These are phyloP conservation scores for Phlegmacium glaucopus DNA, from an alignment of 768 basidiomycete genomes.

Conservation along the genomic window DNA sequence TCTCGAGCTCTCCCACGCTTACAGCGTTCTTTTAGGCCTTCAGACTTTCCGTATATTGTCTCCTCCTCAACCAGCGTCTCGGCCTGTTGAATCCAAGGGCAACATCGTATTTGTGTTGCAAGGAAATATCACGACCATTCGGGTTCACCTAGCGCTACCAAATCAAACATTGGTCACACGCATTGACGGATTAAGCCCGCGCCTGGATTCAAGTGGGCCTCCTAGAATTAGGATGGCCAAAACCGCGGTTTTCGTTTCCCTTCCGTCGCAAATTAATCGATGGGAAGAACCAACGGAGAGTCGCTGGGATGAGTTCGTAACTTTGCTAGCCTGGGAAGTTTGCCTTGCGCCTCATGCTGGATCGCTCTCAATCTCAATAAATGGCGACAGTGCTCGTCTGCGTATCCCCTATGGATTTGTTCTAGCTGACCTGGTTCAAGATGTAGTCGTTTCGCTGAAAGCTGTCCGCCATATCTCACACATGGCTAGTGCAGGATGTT, in stretches of 20 bases:
- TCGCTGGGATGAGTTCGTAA: constrained; percentile 74
- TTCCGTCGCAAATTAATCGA: constrained; percentile 32
- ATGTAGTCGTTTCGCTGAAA: constrained; percentile 67
- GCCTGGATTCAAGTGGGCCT: constrained; percentile 20
- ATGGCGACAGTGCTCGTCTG: constrained; percentile 65
- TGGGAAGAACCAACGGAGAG: constrained; percentile 32
- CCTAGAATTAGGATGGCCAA: constrained; percentile 37
- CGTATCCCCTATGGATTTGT: constrained; percentile 79
- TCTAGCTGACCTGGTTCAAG: constrained; percentile 72
- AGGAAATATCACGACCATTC: constrained; percentile 32
- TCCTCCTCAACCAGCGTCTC: constrained; percentile 6
- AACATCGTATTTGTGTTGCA: constrained; percentile 12
- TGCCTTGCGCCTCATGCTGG: constrained; percentile 29
- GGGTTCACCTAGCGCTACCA: constrained; percentile 46
- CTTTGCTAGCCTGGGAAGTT: constrained; percentile 50
- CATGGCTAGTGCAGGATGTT: constrained; percentile 51
- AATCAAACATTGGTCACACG: constrained; percentile 45
- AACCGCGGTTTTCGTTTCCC: constrained; percentile 55
- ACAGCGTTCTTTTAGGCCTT: constrained; percentile 62
- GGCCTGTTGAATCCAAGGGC: background rate
- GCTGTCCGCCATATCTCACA: constrained; percentile 63
- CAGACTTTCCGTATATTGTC: constrained; percentile 46
- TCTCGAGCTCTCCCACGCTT: constrained; percentile 65
- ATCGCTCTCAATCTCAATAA: constrained; percentile 42
- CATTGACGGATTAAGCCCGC: constrained; percentile 34